Evolutionary conservation across 164 flowering plant genomes (phyloP).

Genomic region (Nelumbo lutea): DNA sequence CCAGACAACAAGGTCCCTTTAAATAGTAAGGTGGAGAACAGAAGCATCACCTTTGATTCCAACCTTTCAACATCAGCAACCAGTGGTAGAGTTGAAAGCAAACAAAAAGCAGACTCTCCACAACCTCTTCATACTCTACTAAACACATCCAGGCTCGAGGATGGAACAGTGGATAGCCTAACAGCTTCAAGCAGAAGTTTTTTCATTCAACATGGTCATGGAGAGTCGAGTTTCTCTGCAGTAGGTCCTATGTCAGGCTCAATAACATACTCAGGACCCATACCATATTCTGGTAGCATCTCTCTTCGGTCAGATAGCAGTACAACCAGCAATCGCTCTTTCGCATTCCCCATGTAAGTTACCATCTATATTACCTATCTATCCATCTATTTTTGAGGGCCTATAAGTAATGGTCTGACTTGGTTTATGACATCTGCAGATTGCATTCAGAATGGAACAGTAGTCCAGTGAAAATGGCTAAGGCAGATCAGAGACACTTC

Average conservation of each 20-base stretch:
- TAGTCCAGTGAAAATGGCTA: constrained; percentile 91
- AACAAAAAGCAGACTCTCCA: constrained; percentile 16
- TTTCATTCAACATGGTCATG: constrained; percentile 27
- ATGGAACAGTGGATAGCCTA: constrained; percentile 16
- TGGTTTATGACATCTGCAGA: constrained; percentile 21
- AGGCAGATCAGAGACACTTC: constrained; percentile 51
- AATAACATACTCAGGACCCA: constrained; percentile 47
- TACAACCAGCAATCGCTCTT: constrained; percentile 69
- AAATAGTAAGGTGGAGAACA: constrained; percentile 32
- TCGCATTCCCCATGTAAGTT: constrained; percentile 65
- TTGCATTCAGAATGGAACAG: constrained; percentile 70
- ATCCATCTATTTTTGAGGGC: background rate
- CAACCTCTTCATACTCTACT: constrained; percentile 16
- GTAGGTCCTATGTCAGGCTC: constrained; percentile 36
- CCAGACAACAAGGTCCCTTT: constrained; percentile 16
- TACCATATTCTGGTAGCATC: constrained; percentile 59
- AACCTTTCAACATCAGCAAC: constrained; percentile 25
- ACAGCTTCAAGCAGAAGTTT: constrained; percentile 26
- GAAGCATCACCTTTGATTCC: constrained; percentile 39
- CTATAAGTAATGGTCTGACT: background rate
- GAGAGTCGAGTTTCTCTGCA: constrained; percentile 53
- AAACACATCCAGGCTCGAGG: constrained; percentile 17
- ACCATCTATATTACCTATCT: background rate
- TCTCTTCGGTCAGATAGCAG: constrained; percentile 74
- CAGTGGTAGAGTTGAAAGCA: constrained; percentile 17